Percentiles rank a stretch among this genome's conserved stretches.
phyloP scores from a whole-genome alignment of 176 grass and related monocot genomes.

The Cenchrus fungigraminus region DNA sequence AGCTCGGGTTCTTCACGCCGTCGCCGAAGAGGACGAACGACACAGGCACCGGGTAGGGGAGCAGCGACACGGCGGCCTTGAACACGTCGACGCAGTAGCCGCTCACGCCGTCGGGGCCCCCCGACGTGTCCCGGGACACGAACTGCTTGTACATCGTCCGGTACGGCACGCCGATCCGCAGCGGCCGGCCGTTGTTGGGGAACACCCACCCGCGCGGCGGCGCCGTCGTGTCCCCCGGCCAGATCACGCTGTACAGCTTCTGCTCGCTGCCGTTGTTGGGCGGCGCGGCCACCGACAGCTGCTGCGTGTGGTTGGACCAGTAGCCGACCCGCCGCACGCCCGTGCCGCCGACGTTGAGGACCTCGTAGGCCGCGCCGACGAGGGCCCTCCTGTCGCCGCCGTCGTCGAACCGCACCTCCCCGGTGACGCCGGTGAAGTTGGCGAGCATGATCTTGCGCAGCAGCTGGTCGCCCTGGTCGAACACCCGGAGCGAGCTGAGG shows the following conservation, averaged over 20 bases:
- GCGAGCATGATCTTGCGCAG: slow-evolving; percentile 50
- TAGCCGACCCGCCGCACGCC: slow-evolving; percentile 71
- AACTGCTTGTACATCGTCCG: slow-evolving; percentile 69
- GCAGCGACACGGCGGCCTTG: slow-evolving; percentile 63
- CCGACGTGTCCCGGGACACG: slow-evolving; percentile 47
- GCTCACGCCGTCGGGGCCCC: slow-evolving; percentile 54
- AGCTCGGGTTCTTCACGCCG: slow-evolving; percentile 78
- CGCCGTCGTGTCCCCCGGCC: slow-evolving; percentile 74
- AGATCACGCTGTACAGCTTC: slow-evolving; percentile 67
- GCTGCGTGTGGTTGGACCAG: slow-evolving; percentile 62
- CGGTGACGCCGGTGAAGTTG: slow-evolving; percentile 82
- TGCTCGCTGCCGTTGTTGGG: slow-evolving; percentile 10
- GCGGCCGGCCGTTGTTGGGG: slow-evolving; percentile 71
- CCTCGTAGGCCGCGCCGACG: slow-evolving; percentile 62
- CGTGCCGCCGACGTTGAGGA: slow-evolving; percentile 79
- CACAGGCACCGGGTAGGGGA: slow-evolving; percentile 74
- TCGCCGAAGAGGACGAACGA: slow-evolving; percentile 70
- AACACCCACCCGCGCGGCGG: slow-evolving; percentile 86
- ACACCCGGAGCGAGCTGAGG: slow-evolving; percentile 52
- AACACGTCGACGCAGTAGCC: slow-evolving; percentile 98
- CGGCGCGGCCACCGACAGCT: slow-evolving; percentile 13
- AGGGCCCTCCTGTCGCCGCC: slow-evolving; percentile 38
- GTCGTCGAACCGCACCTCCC: slow-evolving; percentile 51
- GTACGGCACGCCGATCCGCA: slow-evolving; percentile 86
- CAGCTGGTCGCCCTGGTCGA: slow-evolving; percentile 70